Evolutionary conservation across 202 grass and related monocot genomes (phyloP), one percentile per base, ranked within the genome.

Genomic region (Cymbopogon flexuosus): DNA sequence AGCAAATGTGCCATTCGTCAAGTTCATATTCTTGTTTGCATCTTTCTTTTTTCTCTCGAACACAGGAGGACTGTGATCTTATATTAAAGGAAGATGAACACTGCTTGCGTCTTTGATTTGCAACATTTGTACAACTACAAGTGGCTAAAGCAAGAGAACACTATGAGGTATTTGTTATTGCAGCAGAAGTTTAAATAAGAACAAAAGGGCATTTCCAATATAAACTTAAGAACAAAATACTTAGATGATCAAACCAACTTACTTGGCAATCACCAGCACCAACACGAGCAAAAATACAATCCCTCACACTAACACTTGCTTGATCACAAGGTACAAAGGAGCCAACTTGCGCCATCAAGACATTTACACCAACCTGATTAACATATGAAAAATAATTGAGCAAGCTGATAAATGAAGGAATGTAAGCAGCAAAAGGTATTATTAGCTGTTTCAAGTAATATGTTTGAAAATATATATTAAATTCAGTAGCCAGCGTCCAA

Each of bases 281-380:
- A 84, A 97, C 91, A 87, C 94, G 94, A 73, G 94, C 86, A 94
- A 97, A 97, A 82, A 97, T 97, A 80, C 94, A 92, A 89, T 97
- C 94, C 65, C 94, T 89, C 72, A 97, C 84, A 76, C 91, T 97
- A 77, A 97, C 47, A 64, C 85, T 97, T 79, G 94, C 94, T 45
- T 80, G 67, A 77, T 97, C 84, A 18, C 91, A 97, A 67, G 94
- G 94, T 91, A 97, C 81, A 77, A 94, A 97, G 64, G 91, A 94
- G 73, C 94, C 94, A 76, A 94, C 76, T 94, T 97, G 94, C 69
- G 94, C 91, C 94, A 97, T 97, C 84, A 97, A 79, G 69, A 94
- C 79, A 51, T 94, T 94, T 59, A 94, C 89, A 56, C 94, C 94
- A 89, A 97, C 91, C 94, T 97, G 85, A 66, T 58, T 84, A 86